Conservation (phyloP, 1,284 basidiomycete genomes). For the Stygiomarasmius scandens region DNA sequence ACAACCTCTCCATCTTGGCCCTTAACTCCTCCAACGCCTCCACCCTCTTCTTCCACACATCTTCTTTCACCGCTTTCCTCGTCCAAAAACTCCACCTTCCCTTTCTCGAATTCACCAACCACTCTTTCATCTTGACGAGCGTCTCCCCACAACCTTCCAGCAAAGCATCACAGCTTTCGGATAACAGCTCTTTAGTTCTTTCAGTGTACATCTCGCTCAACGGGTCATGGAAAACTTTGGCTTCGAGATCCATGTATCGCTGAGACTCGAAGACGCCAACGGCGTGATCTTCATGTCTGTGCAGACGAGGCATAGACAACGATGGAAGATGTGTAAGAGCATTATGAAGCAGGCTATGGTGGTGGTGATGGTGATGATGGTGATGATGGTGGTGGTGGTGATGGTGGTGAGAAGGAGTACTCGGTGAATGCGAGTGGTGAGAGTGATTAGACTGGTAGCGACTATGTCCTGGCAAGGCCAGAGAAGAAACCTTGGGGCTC, state of each 20-base stretch:
- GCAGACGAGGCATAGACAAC: slow-evolving; percentile 31
- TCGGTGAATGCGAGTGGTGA: too few species aligned
- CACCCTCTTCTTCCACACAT: slow-evolving; percentile 37
- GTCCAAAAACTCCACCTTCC: slow-evolving; percentile 44
- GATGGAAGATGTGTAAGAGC: slow-evolving; percentile 31
- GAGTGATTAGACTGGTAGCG: too few species aligned
- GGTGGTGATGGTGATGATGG: slow-evolving; percentile 28
- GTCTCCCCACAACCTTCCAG: slow-evolving; percentile 51
- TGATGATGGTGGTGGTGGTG: slow-evolving; percentile 25
- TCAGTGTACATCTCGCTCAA: slow-evolving; percentile 54
- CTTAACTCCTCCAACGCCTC: slow-evolving; percentile 40
- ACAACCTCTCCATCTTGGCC: slow-evolving; percentile 1
- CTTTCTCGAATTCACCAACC: slow-evolving; percentile 50
- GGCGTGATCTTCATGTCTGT: slow-evolving; percentile 34
- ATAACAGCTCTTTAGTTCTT: slow-evolving; percentile 55
- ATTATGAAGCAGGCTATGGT: slow-evolving; percentile 33
- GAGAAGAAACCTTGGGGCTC: too few species aligned
- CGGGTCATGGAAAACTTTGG: slow-evolving; percentile 54
- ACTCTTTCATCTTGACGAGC: slow-evolving; percentile 50
- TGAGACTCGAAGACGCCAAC: slow-evolving; percentile 85
- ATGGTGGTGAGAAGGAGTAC: slow-evolving; percentile 22
- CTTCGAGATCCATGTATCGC: slow-evolving; percentile 78
- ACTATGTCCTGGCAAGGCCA: too few species aligned
- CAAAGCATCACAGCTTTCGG: slow-evolving; percentile 59
- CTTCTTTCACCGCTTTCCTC: slow-evolving; percentile 30